These are phyloP conservation scores for Moricandia arvensis DNA, from an alignment of 345 rosid genomes.

Conservation along the genomic window DNA sequence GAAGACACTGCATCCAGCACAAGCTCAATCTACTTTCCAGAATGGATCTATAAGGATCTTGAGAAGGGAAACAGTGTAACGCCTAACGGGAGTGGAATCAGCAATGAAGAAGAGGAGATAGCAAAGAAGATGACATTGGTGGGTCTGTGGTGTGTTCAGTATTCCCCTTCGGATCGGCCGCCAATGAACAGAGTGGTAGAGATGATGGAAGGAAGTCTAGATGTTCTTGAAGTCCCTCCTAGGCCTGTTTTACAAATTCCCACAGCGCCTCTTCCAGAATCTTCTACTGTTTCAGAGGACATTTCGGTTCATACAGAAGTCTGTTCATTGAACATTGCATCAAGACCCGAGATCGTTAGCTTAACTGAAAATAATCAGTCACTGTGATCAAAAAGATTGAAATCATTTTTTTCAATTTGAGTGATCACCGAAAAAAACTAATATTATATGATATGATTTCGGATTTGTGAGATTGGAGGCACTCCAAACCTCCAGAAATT, in stretches of 20 bases:
- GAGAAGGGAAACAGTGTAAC: constrained; percentile 14
- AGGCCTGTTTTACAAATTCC: background rate
- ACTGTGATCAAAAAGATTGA: background rate
- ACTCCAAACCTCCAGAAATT: background rate
- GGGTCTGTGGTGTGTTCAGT: constrained; percentile 2
- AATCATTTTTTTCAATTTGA: no score
- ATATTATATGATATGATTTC: background rate
- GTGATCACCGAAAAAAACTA: background rate
- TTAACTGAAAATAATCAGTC: background rate
- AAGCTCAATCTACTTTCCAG: constrained; percentile 41
- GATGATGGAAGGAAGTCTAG: background rate
- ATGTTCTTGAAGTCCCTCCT: constrained; percentile 4
- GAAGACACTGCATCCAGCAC: background rate
- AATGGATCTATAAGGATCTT: constrained; percentile 35
- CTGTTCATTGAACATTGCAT: background rate
- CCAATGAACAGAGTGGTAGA: background rate
- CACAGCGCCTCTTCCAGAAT: background rate
- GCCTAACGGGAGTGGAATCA: background rate
- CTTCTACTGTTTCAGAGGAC: background rate
- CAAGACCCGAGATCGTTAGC: background rate
- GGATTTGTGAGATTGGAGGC: background rate
- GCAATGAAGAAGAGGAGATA: constrained; percentile 11
- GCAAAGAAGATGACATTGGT: constrained; percentile 33
- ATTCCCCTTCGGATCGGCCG: background rate
- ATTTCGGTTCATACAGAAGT: background rate